Conservation (phyloP, 495 filamentous ascomycete species). For the Evansstolkia leycettana region DNA sequence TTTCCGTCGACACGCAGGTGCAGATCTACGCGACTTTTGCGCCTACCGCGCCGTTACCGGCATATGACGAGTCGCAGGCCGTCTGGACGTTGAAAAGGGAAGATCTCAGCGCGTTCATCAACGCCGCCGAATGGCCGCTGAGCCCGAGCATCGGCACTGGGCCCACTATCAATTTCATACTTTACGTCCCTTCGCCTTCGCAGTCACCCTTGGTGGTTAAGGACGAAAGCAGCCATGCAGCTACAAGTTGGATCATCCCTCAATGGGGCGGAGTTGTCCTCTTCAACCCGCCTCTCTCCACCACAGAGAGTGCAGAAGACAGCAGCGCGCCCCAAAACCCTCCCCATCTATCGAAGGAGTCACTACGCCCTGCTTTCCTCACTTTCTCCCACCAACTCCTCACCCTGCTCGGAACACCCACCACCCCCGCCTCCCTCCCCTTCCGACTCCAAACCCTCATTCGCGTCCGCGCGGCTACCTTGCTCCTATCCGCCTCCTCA, state of each 20-base stretch:
- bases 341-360: constrained; percentile 38
- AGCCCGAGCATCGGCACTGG: constrained; percentile 87
- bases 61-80: constrained; percentile 36
- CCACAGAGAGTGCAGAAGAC: constrained; percentile 14
- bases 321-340: constrained; percentile 11
- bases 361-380: constrained; percentile 66
- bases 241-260: constrained; percentile 84
- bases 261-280: constrained; percentile 94
- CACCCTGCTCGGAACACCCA: constrained; percentile 75
- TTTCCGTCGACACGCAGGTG: constrained; percentile 93
- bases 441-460: constrained; percentile 74
- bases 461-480: constrained; percentile 71
- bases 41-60: constrained; percentile 54
- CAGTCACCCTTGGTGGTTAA: constrained; percentile 55
- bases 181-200: constrained; percentile 59
- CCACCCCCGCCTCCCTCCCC: constrained; percentile 65
- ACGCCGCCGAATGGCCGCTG: constrained; percentile 94
- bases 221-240: constrained; percentile 45
- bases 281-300: constrained; percentile 44
- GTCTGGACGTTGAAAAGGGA: constrained; percentile 68
- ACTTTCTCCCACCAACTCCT: constrained; percentile 90
- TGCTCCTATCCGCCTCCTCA: constrained; percentile 81
- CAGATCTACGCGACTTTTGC: constrained; percentile 77
- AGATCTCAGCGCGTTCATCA: constrained; percentile 88
- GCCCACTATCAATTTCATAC: constrained; percentile 88